Conservation (phyloP, 148 eudicot species). For the Simmondsia chinensis region DNA sequence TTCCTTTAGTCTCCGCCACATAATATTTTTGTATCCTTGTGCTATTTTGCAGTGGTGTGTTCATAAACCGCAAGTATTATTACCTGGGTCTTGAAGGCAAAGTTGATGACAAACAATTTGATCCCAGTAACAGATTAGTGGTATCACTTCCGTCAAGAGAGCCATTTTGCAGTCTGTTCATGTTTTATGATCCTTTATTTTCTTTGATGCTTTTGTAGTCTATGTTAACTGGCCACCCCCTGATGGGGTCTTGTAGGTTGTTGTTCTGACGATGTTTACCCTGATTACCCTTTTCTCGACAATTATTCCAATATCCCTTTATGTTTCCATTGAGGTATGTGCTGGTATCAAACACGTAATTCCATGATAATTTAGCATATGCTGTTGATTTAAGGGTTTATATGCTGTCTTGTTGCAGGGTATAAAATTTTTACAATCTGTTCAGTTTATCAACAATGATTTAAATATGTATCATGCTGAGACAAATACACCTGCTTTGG, state of each 20-base stretch:
- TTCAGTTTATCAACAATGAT: slow-evolving; percentile 90
- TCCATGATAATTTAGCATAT: too few species aligned
- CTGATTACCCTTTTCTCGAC: slow-evolving; percentile 93
- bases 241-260: slow-evolving; percentile 48
- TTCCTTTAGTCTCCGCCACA: neutral
- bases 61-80: slow-evolving; percentile 51
- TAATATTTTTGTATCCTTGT: slow-evolving; percentile 11
- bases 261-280: slow-evolving; percentile 78
- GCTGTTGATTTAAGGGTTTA: slow-evolving; percentile 2
- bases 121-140: slow-evolving; percentile 83
- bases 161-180: neutral
- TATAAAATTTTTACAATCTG: slow-evolving; percentile 85
- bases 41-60: slow-evolving; percentile 53
- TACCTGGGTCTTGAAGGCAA: slow-evolving; percentile 60
- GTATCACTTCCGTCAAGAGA: slow-evolving; percentile 24
- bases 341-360: too few species aligned
- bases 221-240: too few species aligned
- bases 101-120: slow-evolving; percentile 42
- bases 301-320: slow-evolving; percentile 93
- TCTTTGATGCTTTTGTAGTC: neutral
- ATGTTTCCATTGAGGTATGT: slow-evolving; percentile 94
- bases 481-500: slow-evolving; percentile 88
- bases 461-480: slow-evolving; percentile 87
- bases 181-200: slow-evolving; percentile 1
- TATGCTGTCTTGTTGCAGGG: slow-evolving; percentile 40